Percentiles rank a stretch among this genome's conserved stretches.
Evolutionary conservation across 768 basidiomycete species (phyloP).

Genomic region (Lactarius hatsudake): DNA sequence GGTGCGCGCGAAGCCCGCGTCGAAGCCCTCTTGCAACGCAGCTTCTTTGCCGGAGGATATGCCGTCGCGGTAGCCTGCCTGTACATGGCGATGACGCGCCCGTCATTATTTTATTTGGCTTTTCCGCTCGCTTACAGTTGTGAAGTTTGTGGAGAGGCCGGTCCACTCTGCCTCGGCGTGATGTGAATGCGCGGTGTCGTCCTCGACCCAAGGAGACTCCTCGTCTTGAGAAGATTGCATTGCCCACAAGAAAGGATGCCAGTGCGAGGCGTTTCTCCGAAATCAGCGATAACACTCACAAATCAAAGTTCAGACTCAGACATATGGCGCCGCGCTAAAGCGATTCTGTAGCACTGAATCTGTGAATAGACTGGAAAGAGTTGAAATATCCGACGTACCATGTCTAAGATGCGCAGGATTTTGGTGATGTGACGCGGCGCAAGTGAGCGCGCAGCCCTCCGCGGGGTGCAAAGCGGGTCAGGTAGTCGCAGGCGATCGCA

Average conservation of each 20-base stretch:
- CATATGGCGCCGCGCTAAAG: no score
- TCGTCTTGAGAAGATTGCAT: background rate
- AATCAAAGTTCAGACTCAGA: background rate
- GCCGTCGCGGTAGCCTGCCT: constrained; percentile 97
- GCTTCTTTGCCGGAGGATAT: constrained; percentile 90
- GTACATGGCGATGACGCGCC: constrained; percentile 3
- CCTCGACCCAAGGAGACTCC: background rate
- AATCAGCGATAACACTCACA: background rate
- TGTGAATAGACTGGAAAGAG: no score
- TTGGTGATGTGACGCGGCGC: no score
- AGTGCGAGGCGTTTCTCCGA: no score
- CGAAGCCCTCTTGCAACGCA: constrained; percentile 86
- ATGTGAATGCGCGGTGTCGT: background rate
- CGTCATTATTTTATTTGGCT: background rate
- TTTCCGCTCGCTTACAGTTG: constrained; percentile 34
- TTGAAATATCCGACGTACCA: no score
- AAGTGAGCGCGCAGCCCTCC: no score
- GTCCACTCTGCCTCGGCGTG: constrained; percentile 52
- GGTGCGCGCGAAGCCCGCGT: constrained; percentile 70
- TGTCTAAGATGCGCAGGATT: no score
- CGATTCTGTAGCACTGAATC: no score
- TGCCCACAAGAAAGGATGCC: background rate
- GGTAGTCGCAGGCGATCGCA: no score
- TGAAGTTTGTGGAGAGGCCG: constrained; percentile 65
- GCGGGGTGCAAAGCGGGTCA: no score